A percentile compares a stretch with the other conserved stretches of the same genome.
Evolutionary conservation across 2,329 filamentous ascomycete species (phyloP).

Genomic region (Zymoseptoria ardabiliae): DNA sequence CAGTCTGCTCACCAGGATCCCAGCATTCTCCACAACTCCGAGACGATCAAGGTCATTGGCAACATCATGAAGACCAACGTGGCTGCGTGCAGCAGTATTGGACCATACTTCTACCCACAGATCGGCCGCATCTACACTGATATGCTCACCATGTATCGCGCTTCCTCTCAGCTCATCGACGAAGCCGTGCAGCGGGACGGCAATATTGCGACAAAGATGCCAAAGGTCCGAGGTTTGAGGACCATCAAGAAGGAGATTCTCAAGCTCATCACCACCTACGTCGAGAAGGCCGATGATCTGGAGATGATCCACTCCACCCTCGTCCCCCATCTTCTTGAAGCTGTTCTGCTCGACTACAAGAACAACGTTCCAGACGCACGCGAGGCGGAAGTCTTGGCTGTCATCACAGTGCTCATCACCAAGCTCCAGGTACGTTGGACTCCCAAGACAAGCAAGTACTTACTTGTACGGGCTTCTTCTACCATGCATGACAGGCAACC

Average conservation of each 20-base stretch:
- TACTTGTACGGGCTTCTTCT: slow-evolving; percentile 31
- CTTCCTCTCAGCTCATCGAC: slow-evolving; percentile 92
- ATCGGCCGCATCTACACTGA: slow-evolving; percentile 96
- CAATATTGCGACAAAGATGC: slow-evolving; percentile 93
- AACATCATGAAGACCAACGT: slow-evolving; percentile 99
- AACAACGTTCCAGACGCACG: slow-evolving; percentile 92
- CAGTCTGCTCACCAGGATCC: slow-evolving; percentile 77
- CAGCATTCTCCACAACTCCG: slow-evolving; percentile 76
- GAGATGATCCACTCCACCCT: slow-evolving; percentile 90
- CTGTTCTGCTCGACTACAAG: slow-evolving; percentile 92
- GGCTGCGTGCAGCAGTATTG: slow-evolving; percentile 93
- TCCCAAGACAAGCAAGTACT: slow-evolving; percentile 45
- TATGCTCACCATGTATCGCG: slow-evolving; percentile 98
- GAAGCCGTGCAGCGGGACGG: slow-evolving; percentile 82
- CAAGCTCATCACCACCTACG: slow-evolving; percentile 95
- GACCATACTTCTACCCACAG: slow-evolving; percentile 95
- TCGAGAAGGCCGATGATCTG: slow-evolving; percentile 94
- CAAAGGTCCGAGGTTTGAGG: slow-evolving; percentile 84
- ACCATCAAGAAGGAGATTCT: slow-evolving; percentile 99
- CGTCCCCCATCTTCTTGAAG: slow-evolving; percentile 90
- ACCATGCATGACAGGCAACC: slow-evolving; percentile 20
- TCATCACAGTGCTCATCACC: slow-evolving; percentile 94
- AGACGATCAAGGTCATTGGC: slow-evolving; percentile 96
- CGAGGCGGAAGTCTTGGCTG: slow-evolving; percentile 92
- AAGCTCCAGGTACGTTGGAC: slow-evolving; percentile 82